Conservation (phyloP, 2,329 filamentous ascomycete species). For the Aphanocladium album region DNA sequence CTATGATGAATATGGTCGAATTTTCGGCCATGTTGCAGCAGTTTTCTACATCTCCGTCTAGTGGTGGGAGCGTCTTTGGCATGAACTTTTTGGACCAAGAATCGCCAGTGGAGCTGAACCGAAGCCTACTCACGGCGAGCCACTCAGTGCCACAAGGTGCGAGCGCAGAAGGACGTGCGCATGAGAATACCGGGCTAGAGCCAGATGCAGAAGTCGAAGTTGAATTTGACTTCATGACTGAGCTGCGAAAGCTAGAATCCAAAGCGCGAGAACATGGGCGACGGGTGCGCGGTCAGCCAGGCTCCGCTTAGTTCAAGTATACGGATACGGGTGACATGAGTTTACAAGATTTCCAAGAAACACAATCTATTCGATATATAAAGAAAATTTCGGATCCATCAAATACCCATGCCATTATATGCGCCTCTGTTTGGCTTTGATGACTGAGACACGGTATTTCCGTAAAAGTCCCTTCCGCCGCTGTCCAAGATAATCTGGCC, state of each 20-base stretch:
- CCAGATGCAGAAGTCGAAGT: background rate
- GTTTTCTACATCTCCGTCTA: constrained; percentile 11
- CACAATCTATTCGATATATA: too few species aligned
- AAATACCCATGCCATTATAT: constrained; percentile 17
- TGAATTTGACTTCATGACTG: constrained; percentile 13
- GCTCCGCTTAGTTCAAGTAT: background rate
- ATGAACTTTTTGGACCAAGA: constrained; percentile 7
- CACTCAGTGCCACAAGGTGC: background rate
- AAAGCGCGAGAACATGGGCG: constrained; percentile 9
- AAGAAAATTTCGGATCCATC: too few species aligned
- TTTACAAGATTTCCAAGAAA: too few species aligned
- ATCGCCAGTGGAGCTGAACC: background rate
- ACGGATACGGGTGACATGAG: too few species aligned
- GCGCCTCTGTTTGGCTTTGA: constrained; percentile 19
- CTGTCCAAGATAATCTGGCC: constrained; percentile 17
- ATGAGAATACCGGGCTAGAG: background rate
- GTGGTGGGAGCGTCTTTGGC: constrained; percentile 11
- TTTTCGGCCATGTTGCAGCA: constrained; percentile 12
- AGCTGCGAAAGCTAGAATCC: constrained; percentile 14
- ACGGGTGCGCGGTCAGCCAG: background rate
- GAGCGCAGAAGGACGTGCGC: background rate
- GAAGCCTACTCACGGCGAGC: background rate
- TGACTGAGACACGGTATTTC: constrained; percentile 15
- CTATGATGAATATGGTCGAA: constrained; percentile 7
- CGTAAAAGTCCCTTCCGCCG: constrained; percentile 20